Percentiles rank a stretch among this genome's conserved stretches.
Evolutionary conservation across 2,329 filamentous ascomycete genomes (phyloP).

Genomic region (Kalaharituber pfeilii): DNA sequence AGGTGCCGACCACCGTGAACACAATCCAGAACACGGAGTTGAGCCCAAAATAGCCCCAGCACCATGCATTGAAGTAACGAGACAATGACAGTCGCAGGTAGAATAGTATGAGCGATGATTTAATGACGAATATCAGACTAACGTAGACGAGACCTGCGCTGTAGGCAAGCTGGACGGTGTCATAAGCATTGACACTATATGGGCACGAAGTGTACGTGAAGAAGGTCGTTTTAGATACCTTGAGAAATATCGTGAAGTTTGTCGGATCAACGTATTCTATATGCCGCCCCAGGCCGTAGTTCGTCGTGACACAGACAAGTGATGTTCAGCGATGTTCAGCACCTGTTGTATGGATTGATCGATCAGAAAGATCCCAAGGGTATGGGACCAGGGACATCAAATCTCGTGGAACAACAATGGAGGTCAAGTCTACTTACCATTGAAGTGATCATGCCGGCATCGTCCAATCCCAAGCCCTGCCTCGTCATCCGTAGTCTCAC

Average conservation of each 20-base stretch:
- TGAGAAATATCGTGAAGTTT: not conserved
- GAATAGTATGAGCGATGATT: constrained; percentile 30
- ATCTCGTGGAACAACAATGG: not conserved
- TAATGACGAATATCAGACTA: constrained; percentile 28
- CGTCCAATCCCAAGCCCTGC: not conserved
- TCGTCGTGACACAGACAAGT: not conserved
- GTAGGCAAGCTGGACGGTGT: not conserved
- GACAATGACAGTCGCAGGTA: constrained; percentile 27
- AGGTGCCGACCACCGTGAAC: constrained; percentile 27
- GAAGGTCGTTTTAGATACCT: not conserved
- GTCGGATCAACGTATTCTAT: not conserved
- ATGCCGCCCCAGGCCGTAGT: not conserved
- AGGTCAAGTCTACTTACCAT: no score
- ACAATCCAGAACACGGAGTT: constrained; percentile 25
- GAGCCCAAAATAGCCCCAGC: constrained; percentile 23
- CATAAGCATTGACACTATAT: not conserved
- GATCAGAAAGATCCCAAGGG: not conserved
- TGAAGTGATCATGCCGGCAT: not conserved
- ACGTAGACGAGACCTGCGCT: constrained; percentile 25
- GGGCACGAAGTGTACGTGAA: not conserved
- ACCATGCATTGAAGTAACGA: constrained; percentile 23
- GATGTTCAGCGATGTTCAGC: not conserved
- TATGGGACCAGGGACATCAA: not conserved
- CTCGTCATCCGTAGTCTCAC: not conserved
- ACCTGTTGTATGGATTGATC: not conserved